These are phyloP conservation scores for Aotearoamyces nothofagi DNA, from an alignment of 2,329 filamentous ascomycete genomes.

Conservation along the genomic window DNA sequence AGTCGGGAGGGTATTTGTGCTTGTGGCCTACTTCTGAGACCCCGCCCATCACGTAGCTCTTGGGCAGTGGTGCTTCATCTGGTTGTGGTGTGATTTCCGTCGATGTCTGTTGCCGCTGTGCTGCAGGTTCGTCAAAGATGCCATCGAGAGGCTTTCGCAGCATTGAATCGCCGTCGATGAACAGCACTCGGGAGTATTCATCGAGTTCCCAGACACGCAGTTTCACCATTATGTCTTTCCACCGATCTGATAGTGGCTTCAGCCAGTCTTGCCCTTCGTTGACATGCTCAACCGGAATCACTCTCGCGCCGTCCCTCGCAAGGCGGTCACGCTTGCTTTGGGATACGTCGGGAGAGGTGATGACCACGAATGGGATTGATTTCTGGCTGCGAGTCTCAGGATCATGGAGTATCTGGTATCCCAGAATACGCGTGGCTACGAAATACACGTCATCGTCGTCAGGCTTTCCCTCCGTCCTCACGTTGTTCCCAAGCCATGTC, in stretches of 20 bases:
- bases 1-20: not conserved
- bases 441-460: constrained; percentile 19
- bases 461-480: not conserved
- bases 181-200: constrained; percentile 21
- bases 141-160: constrained; percentile 17
- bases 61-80: constrained; percentile 1
- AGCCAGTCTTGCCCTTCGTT: constrained; percentile 16
- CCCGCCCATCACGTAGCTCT: not conserved
- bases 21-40: not conserved
- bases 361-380: constrained; percentile 20
- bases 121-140: constrained; percentile 18
- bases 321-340: constrained; percentile 15
- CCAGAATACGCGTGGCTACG: constrained; percentile 19
- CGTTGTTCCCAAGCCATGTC: not conserved
- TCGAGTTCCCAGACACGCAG: constrained; percentile 20
- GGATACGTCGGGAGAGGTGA: constrained; percentile 16
- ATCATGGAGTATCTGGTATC: constrained; percentile 21
- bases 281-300: constrained; percentile 19
- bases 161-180: constrained; percentile 22
- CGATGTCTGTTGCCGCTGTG: constrained; percentile 1
- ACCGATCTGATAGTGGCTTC: constrained; percentile 14
- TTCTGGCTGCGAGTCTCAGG: constrained; percentile 15
- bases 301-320: constrained; percentile 19
- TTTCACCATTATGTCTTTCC: constrained; percentile 19
- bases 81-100: not conserved